Conservation (phyloP, 352 stramenopile species). For the Phytophthora cajani region DNA sequence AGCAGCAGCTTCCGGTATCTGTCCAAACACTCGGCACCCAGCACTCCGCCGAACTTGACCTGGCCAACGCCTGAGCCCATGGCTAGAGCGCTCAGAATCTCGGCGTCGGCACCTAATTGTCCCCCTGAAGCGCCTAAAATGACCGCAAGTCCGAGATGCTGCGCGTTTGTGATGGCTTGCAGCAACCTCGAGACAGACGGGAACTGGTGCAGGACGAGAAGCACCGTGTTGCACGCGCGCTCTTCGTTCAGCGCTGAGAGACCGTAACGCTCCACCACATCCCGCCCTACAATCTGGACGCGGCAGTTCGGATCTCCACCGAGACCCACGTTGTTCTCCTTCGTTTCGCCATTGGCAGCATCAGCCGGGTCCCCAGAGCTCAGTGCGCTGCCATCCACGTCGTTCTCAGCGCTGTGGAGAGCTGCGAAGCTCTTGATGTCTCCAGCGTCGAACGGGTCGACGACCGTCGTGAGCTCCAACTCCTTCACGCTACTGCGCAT, state of each 20-base stretch:
- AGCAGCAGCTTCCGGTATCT: conserved; percentile 70
- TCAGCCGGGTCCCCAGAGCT: conserved; percentile 15
- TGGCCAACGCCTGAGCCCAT: conserved; percentile 63
- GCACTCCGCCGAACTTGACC: conserved; percentile 76
- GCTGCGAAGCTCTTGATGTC: conserved; percentile 63
- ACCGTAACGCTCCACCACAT: conserved; percentile 42
- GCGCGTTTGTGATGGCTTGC: conserved; percentile 48
- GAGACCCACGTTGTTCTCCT: conserved; percentile 20
- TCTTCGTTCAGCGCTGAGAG: conserved; percentile 57
- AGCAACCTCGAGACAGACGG: conserved; percentile 56
- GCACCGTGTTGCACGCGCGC: conserved; percentile 67
- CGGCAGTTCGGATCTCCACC: conserved; percentile 55
- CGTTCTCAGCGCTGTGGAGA: conserved; percentile 57
- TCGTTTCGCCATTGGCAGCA: neutral
- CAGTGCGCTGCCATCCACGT: conserved; percentile 19
- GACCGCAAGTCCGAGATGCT: conserved; percentile 59
- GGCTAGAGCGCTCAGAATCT: conserved; percentile 56
- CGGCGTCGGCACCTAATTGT: conserved; percentile 38
- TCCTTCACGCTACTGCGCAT: conserved; percentile 58
- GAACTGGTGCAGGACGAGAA: conserved; percentile 63
- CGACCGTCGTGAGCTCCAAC: conserved; percentile 56
- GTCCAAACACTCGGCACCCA: conserved; percentile 46
- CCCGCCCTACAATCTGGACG: conserved; percentile 56
- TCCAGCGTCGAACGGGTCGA: conserved; percentile 67
- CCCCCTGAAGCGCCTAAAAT: conserved; percentile 53